These are phyloP conservation scores for Cubamyces sp. DNA, from an alignment of 768 basidiomycete genomes.

Conservation along the genomic window DNA sequence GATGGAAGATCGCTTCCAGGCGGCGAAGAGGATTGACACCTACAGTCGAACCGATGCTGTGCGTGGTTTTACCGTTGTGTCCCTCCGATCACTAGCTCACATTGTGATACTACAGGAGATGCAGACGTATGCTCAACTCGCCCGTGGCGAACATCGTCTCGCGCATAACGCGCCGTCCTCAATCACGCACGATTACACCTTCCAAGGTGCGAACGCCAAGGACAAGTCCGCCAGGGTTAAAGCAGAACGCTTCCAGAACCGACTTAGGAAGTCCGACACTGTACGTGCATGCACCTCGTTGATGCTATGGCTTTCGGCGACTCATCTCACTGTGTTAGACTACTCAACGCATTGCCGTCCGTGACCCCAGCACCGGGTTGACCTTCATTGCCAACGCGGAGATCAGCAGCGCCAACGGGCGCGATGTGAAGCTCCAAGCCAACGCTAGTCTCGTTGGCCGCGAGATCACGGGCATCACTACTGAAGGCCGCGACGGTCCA, in stretches of 20 bases:
- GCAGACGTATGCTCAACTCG: constrained; percentile 23
- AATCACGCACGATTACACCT: constrained; percentile 29
- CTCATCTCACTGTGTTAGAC: background rate
- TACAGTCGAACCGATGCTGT: constrained; percentile 41
- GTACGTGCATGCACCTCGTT: constrained; percentile 15
- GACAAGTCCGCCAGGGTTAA: constrained; percentile 26
- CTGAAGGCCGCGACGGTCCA: constrained; percentile 57
- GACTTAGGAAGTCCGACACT: constrained; percentile 25
- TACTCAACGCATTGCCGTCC: constrained; percentile 21
- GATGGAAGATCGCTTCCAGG: constrained; percentile 46
- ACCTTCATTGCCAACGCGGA: constrained; percentile 31
- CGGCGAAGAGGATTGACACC: constrained; percentile 51
- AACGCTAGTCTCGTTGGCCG: constrained; percentile 36
- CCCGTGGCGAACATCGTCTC: constrained; percentile 31
- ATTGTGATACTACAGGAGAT: constrained; percentile 24
- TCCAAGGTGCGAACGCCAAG: constrained; percentile 11
- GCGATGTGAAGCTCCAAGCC: constrained; percentile 31
- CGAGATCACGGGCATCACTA: constrained; percentile 42
- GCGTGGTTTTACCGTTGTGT: constrained; percentile 20
- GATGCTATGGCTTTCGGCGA: background rate
- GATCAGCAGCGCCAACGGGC: constrained; percentile 22
- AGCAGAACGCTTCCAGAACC: constrained; percentile 37
- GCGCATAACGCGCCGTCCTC: constrained; percentile 34
- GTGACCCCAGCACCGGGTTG: constrained; percentile 31
- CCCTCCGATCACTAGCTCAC: background rate